Base-by-base conservation (phyloP, 2,329 filamentous ascomycete genomes). In the Alternaria panax region DNA sequence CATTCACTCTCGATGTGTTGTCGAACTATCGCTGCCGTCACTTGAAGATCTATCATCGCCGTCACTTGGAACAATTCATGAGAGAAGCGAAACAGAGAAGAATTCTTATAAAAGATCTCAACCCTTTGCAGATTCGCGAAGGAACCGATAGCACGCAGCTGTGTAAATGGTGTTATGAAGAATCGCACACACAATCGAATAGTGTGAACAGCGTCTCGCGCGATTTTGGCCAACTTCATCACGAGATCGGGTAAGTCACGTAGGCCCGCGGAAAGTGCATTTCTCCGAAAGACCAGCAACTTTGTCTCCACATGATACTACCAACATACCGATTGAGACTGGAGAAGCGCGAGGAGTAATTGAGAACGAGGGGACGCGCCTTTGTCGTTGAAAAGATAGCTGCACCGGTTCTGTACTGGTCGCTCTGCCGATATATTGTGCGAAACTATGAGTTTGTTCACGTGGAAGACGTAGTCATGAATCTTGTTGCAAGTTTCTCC, bases 231-330 rank as follows among this genome's bases (percentile, higher is more conserved):
- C 18, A 47, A 32, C 1, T 7, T 12, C 9, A 4, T 0, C 0
- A 47, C 1, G 1, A 32, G 18, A 0, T 2, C 1, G 0, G 14
- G 1, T 9, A 47, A 11, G 14, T 47, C 0, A 12, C 2, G 0
- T 0, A 25, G 12, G 14, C 7, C 9, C 27, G 0, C 43, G 12
- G 16, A 0, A 5, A 47, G 1, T 1, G 4, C 2, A 14, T 5
- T 32, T 0, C 16, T 28, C 1, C 32, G 0, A 1, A 32, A 47
- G 0, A 47, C 7, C 2, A 32, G 12, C 2, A 32, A 0, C 2
- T 2, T 47, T 3, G 27, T 32, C 18, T 47, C 43, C 18, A 18
- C 27, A 32, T 47, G 2, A 4, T 47, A 47, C 9, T 47, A 18
- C 1, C 43, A 27, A 30, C 43, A 47, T 16, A 47, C 27, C 20